Evolutionary conservation across 331 rosid species (phyloP).

Genomic region (Cydonia oblonga): DNA sequence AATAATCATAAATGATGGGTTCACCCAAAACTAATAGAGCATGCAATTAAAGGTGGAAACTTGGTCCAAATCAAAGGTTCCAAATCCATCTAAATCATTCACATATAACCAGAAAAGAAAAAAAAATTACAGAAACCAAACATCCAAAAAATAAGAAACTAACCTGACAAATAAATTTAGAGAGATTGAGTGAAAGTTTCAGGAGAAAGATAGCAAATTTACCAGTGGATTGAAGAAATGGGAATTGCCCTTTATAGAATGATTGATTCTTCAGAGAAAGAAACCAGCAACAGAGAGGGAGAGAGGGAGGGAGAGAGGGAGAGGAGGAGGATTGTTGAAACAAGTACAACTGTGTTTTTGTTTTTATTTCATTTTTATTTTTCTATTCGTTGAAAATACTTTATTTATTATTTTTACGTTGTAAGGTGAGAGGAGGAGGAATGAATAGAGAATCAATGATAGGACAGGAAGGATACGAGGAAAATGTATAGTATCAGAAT

Average conservation of each 20-base stretch:
- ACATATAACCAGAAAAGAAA: neutral
- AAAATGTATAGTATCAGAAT: no score
- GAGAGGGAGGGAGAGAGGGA: neutral
- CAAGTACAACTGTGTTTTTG: neutral
- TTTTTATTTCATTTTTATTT: neutral
- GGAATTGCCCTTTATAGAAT: conserved; percentile 12
- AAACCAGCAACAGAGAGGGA: neutral
- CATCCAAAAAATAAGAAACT: neutral
- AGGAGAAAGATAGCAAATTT: neutral
- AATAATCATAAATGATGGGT: neutral
- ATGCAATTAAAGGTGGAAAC: neutral
- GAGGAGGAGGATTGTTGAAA: conserved; percentile 10
- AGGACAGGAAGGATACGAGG: neutral
- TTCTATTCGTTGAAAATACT: neutral
- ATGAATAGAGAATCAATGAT: neutral
- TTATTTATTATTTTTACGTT: neutral
- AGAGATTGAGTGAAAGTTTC: no score
- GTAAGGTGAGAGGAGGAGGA: neutral
- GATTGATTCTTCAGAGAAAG: conserved; percentile 1
- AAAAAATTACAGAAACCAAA: neutral
- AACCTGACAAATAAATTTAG: neutral
- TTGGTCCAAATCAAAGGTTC: neutral
- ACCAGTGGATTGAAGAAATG: conserved; percentile 16
- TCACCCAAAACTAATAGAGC: neutral
- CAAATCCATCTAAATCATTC: neutral